These are phyloP conservation scores for Astraeus odoratus DNA, from an alignment of 768 basidiomycete genomes.

Conservation along the genomic window DNA sequence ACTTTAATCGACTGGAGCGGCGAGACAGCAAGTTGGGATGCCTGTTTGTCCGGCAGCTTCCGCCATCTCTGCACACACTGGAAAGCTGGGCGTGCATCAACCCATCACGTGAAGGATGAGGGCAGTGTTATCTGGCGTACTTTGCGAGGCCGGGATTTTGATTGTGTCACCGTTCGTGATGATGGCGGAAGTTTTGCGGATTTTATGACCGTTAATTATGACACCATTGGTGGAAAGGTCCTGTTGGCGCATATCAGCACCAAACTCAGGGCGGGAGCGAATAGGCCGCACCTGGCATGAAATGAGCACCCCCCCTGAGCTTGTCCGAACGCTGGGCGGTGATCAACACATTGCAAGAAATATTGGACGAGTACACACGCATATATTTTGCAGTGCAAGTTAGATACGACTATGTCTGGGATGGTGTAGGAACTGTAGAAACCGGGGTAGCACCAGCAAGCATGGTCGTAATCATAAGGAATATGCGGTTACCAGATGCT, in stretches of 20 bases:
- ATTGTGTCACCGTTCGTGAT: constrained; percentile 73
- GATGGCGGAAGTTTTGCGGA: constrained; percentile 61
- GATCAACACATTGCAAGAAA: not conserved
- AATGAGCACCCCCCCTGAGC: constrained; percentile 64
- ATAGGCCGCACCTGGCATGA: constrained; percentile 58
- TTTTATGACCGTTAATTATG: constrained; percentile 59
- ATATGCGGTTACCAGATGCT: constrained; percentile 43
- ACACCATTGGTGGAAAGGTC: constrained; percentile 76
- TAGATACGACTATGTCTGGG: constrained; percentile 56
- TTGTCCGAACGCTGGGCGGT: constrained; percentile 52
- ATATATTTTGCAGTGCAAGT: constrained; percentile 71
- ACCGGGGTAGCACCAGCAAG: not conserved
- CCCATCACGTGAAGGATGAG: not conserved
- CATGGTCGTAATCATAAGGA: not conserved
- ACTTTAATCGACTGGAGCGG: constrained; percentile 49
- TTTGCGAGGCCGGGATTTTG: constrained; percentile 58
- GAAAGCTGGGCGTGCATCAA: constrained; percentile 41
- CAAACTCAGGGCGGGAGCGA: not conserved
- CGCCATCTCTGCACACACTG: constrained; percentile 56
- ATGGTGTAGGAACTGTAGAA: constrained; percentile 51
- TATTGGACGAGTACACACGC: constrained; percentile 41
- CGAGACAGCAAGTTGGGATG: constrained; percentile 51
- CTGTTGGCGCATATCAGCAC: constrained; percentile 29
- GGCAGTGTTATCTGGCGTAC: constrained; percentile 25
- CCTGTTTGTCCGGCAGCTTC: constrained; percentile 44